Conservation (phyloP, 2,329 filamentous ascomycete species). For the Cladorrhinum sp. region DNA sequence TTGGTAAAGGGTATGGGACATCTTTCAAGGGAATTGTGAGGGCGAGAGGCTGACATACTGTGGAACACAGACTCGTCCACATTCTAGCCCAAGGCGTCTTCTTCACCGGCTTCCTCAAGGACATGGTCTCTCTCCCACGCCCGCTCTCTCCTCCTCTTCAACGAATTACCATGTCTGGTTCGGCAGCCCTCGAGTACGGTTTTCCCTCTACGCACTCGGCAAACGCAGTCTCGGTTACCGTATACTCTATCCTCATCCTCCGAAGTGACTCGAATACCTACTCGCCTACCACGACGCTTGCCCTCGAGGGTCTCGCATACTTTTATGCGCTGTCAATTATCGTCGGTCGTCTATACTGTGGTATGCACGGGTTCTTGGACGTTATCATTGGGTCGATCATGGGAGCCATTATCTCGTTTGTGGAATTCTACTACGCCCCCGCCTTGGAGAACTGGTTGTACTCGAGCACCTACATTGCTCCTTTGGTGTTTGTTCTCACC, state of each 20-base stretch:
- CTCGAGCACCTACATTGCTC: slow-evolving; percentile 60
- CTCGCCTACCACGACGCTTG: slow-evolving; percentile 54
- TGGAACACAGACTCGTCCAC: slow-evolving; percentile 58
- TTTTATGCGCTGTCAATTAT: slow-evolving; percentile 88
- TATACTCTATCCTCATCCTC: slow-evolving; percentile 75
- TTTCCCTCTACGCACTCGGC: slow-evolving; percentile 97
- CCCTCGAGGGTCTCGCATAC: slow-evolving; percentile 69
- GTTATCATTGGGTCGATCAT: slow-evolving; percentile 77
- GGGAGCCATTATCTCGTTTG: slow-evolving; percentile 61
- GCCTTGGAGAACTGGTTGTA: slow-evolving; percentile 70
- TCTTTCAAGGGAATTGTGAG: no score
- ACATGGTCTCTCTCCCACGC: slow-evolving; percentile 86
- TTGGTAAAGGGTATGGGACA: slow-evolving; percentile 79
- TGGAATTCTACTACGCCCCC: slow-evolving; percentile 60
- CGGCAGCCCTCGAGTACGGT: slow-evolving; percentile 90
- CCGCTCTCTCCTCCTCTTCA: slow-evolving; percentile 89
- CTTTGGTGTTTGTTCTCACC: slow-evolving; percentile 60
- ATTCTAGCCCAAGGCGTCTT: slow-evolving; percentile 78
- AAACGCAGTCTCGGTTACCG: slow-evolving; percentile 90
- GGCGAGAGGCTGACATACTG: background rate
- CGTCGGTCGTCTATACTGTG: slow-evolving; percentile 88
- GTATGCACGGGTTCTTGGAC: slow-evolving; percentile 97
- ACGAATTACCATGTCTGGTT: slow-evolving; percentile 96
- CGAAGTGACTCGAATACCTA: slow-evolving; percentile 63
- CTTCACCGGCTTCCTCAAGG: slow-evolving; percentile 90